phyloP scores from a whole-genome alignment of 192 early-diverging fungal species.

The Kickxella alabastrina region DNA sequence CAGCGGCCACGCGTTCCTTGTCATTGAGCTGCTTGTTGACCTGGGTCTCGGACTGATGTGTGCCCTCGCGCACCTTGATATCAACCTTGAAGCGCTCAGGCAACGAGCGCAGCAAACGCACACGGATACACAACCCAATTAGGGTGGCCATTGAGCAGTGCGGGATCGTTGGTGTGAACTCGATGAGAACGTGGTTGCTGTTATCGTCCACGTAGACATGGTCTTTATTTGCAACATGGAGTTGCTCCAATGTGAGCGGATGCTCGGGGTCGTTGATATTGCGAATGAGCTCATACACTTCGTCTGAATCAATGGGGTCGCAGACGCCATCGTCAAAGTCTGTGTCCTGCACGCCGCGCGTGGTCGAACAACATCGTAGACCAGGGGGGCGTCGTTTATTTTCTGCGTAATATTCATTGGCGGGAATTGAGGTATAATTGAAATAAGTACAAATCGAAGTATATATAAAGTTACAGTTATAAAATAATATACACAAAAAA shows the following conservation, averaged over 20 bases:
- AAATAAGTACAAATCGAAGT: not conserved
- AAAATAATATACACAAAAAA: not conserved
- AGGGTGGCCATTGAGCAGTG: slow-evolving; percentile 99
- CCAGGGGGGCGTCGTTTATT: slow-evolving; percentile 78
- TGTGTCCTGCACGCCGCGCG: slow-evolving; percentile 43
- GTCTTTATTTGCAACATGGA: slow-evolving; percentile 86
- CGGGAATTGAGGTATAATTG: no score
- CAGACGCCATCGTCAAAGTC: slow-evolving; percentile 70
- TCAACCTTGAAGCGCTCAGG: slow-evolving; percentile 93
- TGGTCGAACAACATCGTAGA: slow-evolving; percentile 61
- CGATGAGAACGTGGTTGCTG: slow-evolving; percentile 64
- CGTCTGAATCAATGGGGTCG: slow-evolving; percentile 80
- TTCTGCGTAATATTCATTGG: slow-evolving; percentile 52
- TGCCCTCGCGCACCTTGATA: slow-evolving; percentile 85
- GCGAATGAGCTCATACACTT: slow-evolving; percentile 93
- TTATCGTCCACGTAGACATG: slow-evolving; percentile 79
- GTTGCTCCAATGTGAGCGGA: slow-evolving; percentile 94
- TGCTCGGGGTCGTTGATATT: slow-evolving; percentile 98
- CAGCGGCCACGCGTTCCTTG: slow-evolving; percentile 97
- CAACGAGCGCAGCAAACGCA: slow-evolving; percentile 79
- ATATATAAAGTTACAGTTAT: not conserved
- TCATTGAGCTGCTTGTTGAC: slow-evolving; percentile 99
- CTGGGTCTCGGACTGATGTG: slow-evolving; percentile 91
- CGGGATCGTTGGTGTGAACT: slow-evolving; percentile 96
- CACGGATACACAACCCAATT: slow-evolving; percentile 96